Conservation (phyloP, 306 rosid species). For the Parietaria judaica region DNA sequence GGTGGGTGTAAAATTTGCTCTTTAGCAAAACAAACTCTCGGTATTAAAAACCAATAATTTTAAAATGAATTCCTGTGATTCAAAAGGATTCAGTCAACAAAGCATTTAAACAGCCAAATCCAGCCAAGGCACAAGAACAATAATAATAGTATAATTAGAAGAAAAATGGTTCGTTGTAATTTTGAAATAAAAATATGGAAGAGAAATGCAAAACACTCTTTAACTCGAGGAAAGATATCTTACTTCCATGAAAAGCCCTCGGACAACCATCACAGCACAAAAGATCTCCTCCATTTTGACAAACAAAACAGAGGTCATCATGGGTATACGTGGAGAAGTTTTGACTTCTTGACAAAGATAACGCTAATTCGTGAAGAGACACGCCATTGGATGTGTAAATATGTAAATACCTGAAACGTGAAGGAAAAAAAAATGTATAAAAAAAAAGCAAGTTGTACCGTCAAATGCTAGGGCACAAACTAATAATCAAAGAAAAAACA, state of each 20-base stretch:
- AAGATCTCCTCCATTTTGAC: constrained; percentile 78
- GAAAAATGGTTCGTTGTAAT: too few relatives aligned
- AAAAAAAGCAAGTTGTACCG: not conserved
- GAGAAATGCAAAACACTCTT: too few relatives aligned
- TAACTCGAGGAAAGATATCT: constrained; percentile 5
- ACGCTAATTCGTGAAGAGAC: constrained; percentile 83
- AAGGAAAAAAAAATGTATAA: constrained; percentile 12
- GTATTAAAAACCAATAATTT: too few relatives aligned
- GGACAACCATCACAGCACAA: constrained; percentile 94
- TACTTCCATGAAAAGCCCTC: constrained; percentile 79
- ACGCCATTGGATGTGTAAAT: constrained; percentile 89
- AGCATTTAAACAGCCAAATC: too few relatives aligned
- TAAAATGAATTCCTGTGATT: too few relatives aligned
- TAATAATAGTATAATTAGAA: too few relatives aligned
- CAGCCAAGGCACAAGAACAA: not conserved
- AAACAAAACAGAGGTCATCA: constrained; percentile 82
- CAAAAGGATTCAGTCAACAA: too few relatives aligned
- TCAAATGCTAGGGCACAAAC: constrained; percentile 2
- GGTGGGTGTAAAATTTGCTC: too few relatives aligned
- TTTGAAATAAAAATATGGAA: too few relatives aligned
- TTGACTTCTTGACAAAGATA: constrained; percentile 51
- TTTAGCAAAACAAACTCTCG: too few relatives aligned
- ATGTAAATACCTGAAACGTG: constrained; percentile 63
- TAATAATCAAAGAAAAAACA: not conserved
- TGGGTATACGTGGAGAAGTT: constrained; percentile 46